A percentile compares a stretch with the other conserved stretches of the same genome.
Evolutionary conservation across 2,329 filamentous ascomycete genomes (phyloP).

Genomic region (Aureobasidium sp.): DNA sequence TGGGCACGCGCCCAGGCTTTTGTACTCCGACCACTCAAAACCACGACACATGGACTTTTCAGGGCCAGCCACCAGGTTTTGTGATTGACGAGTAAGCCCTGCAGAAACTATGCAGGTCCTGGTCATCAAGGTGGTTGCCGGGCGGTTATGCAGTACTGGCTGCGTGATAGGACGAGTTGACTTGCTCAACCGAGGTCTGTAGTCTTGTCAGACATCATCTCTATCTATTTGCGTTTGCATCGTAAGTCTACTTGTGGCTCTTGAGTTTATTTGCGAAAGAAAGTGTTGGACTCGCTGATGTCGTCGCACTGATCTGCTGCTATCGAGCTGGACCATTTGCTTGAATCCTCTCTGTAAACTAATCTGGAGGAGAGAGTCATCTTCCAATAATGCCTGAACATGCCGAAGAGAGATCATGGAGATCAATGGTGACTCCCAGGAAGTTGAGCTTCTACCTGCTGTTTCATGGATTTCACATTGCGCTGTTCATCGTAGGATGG

Average conservation of each 20-base stretch:
- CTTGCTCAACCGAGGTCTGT: background rate
- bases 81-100: background rate
- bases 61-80: background rate
- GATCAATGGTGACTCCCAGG: conserved; percentile 25
- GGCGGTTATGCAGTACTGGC: background rate
- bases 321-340: background rate
- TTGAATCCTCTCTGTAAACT: too few species aligned
- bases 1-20: background rate
- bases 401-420: conserved; percentile 1
- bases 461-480: conserved; percentile 30
- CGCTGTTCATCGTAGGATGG: conserved; percentile 30
- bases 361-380: background rate
- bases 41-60: background rate
- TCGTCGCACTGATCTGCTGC: background rate
- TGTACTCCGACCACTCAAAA: background rate
- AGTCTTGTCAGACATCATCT: background rate
- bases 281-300: background rate
- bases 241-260: background rate
- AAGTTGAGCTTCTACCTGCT: conserved; percentile 29
- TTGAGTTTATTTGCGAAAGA: background rate
- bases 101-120: conserved; percentile 3
- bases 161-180: background rate
- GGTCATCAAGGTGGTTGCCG: background rate
- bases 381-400: background rate
- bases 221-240: background rate